Percentiles rank a stretch among this genome's conserved stretches.
Evolutionary conservation across 306 rosid genomes (phyloP).

Genomic region (Astragalus membranaceus): DNA sequence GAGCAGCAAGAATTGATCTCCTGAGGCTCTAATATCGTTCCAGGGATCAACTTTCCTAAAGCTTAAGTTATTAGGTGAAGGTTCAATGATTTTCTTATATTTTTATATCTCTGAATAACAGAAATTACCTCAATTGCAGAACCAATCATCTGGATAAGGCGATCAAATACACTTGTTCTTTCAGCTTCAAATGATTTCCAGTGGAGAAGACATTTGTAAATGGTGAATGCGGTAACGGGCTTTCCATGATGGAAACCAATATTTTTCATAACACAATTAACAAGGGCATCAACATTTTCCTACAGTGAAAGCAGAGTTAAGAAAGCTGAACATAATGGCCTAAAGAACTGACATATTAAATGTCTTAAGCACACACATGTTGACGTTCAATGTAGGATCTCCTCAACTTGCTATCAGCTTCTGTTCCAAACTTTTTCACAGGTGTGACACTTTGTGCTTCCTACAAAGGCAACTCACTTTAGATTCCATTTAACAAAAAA

Average conservation of each 20-base stretch:
- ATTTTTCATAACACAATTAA: conserved; percentile 76
- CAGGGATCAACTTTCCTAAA: background rate
- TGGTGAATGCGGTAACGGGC: conserved; percentile 96
- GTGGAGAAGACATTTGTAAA: conserved; percentile 93
- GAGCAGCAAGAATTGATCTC: background rate
- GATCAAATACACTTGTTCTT: conserved; percentile 98
- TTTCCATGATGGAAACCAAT: conserved; percentile 86
- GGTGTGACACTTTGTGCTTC: conserved; percentile 64
- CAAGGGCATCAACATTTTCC: conserved; percentile 95
- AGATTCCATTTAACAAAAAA: conserved; percentile 16
- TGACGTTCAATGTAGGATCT: conserved; percentile 88
- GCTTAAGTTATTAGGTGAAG: conserved; percentile 2
- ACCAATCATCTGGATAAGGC: conserved; percentile 99
- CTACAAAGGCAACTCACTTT: conserved; percentile 34
- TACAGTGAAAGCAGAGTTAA: conserved; percentile 32
- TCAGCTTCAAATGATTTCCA: conserved; percentile 99
- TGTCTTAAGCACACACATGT: conserved; percentile 54
- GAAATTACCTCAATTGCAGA: conserved; percentile 84
- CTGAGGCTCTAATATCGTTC: background rate
- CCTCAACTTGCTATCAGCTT: conserved; percentile 84
- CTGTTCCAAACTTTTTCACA: conserved; percentile 67
- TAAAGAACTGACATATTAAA: conserved; percentile 12
- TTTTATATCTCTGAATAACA: background rate
- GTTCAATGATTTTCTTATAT: background rate
- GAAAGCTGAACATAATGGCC: background rate